Percentiles rank a stretch among this genome's conserved stretches.
These are phyloP conservation scores for Epipyxis sp. DNA, from an alignment of 108 stramenopile genomes.

Conservation along the genomic window DNA sequence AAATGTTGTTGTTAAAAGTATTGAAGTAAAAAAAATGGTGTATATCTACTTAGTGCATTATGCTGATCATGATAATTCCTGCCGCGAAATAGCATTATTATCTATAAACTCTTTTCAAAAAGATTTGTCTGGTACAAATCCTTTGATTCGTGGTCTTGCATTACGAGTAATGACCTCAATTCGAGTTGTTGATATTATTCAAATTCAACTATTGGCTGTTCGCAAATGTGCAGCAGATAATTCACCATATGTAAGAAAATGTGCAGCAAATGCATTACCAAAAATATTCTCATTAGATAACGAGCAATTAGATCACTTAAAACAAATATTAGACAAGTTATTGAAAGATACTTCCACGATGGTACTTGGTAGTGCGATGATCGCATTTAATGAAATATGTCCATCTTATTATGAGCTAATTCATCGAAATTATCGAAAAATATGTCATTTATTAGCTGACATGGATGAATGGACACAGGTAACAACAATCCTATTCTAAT, in stretches of 20 bases:
- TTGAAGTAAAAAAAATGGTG: constrained; percentile 98
- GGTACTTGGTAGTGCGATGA: constrained; percentile 85
- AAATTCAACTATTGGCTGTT: constrained; percentile 94
- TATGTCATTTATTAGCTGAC: constrained; percentile 94
- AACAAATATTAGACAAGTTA: constrained; percentile 48
- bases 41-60: constrained; percentile 91
- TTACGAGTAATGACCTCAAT: constrained; percentile 89
- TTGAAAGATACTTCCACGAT: constrained; percentile 77
- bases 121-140: constrained; percentile 84
- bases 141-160: constrained; percentile 89
- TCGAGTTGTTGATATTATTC: constrained; percentile 91
- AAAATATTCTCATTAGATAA: constrained; percentile 65
- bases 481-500: neutral
- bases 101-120: constrained; percentile 95
- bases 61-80: constrained; percentile 59
- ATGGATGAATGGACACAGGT: constrained; percentile 93
- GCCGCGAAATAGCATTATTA: constrained; percentile 87
- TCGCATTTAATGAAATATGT: constrained; percentile 86
- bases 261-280: constrained; percentile 86
- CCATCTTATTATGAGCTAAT: constrained; percentile 79
- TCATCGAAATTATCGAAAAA: constrained; percentile 83
- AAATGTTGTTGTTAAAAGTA: constrained; percentile 73
- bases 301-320: constrained; percentile 47
- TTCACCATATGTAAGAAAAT: constrained; percentile 96
- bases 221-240: constrained; percentile 81